Evolutionary conservation across 106 monocot genomes (phyloP), one percentile per base, ranked within the genome.

Genomic region (Dioscorea alata): DNA sequence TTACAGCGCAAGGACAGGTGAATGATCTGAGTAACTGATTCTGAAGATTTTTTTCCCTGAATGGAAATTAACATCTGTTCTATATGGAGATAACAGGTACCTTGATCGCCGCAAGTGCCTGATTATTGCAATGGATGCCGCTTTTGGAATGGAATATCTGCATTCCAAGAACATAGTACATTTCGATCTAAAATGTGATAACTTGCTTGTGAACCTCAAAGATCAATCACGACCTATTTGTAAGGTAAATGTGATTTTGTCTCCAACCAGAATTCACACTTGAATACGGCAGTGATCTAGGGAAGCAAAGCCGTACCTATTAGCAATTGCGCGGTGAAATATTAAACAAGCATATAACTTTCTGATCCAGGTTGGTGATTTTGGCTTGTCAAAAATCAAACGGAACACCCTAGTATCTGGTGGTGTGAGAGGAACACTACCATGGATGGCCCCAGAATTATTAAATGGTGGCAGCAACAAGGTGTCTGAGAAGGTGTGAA

Each of bases 151-250:
- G 95, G 95, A 96, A 76, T 96, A 96, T 80, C 65, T 96, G 75
- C 95, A 96, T 74, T 88, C 95, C 2, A 96, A 88, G 71, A 81
- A 84, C 64, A 86, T 96, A 70, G 88, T 96, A 16, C 95, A 96
- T 80, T 96, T 96, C 74, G 95, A 96, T 74, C 76, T 96, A 78
- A 96, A 96, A 76, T 96, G 95, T 57, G 95, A 96, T 79, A 96
- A 96, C 71, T 82, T 96, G 78, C 78, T 96, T 32, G 95, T 96
- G 60, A 96, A 91, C 56, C 78, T 96, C 17, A 96, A 91, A 72
- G 95, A 96, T 72, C 80, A 62, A 52, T 82, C 82, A 31, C 81
- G 95, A 28, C 95, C 95, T 15, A 96, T 96, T 66, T 96, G 95
- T 72, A 96, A 96, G 91, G 95, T 96, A 72, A 64, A 33, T 51